These are phyloP conservation scores for Artemisia princeps DNA, from an alignment of 140 eudicot species.

Conservation along the genomic window DNA sequence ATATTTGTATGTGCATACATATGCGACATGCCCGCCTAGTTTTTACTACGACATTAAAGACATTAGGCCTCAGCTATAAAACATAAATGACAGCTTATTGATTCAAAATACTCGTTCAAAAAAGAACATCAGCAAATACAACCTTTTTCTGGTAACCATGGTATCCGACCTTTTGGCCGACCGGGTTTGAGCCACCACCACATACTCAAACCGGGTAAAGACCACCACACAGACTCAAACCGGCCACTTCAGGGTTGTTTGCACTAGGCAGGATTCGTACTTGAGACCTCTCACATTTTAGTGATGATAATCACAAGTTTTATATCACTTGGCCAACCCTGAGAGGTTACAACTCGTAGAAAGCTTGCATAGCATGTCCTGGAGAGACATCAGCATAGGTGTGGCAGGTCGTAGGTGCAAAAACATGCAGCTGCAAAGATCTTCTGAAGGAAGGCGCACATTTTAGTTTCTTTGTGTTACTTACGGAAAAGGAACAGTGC, in stretches of 20 bases:
- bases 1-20: neutral
- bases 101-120: conserved; percentile 1
- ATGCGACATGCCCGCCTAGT: conserved; percentile 1
- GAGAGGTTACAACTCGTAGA: too few relatives aligned
- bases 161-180: too few relatives aligned
- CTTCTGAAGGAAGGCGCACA: neutral
- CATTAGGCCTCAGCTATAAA: conserved; percentile 3
- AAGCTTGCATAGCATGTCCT: too few relatives aligned
- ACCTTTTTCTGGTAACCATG: too few relatives aligned
- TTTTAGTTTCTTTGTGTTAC: neutral
- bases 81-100: neutral
- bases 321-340: too few relatives aligned
- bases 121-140: neutral
- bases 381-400: neutral
- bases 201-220: too few relatives aligned
- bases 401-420: neutral
- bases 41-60: neutral
- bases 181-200: too few relatives aligned
- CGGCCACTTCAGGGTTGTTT: too few relatives aligned
- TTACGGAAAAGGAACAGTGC: neutral
- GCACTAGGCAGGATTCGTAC: too few relatives aligned
- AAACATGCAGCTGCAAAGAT: neutral
- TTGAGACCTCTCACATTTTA: too few relatives aligned
- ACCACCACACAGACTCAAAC: too few relatives aligned
- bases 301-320: too few relatives aligned